Base-by-base conservation (phyloP, 768 basidiomycete genomes). In the Amyloporia xantha region DNA sequence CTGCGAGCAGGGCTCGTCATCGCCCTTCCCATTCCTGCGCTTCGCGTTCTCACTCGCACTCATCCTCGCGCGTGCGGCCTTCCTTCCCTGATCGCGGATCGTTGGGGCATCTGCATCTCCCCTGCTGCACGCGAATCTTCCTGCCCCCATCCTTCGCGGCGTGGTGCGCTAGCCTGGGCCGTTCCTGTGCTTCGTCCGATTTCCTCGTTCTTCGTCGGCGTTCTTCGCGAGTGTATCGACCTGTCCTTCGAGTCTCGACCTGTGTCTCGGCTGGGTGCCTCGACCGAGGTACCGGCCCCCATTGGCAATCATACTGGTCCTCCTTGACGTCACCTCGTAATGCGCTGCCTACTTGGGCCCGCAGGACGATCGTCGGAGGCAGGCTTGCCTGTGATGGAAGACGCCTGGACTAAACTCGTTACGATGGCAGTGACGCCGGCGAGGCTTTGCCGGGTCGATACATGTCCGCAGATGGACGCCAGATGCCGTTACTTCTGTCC, bases 61-160 rank as follows among this genome's bases (percentile, higher is more conserved):
- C 19, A 33, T 20, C 24, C 47, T 26, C 26, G 3, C 41, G 21
- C 50, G 3, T 19, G 15, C 44, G 19, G 17, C 21, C 19, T 44
- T 33, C 15, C 49, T 38, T 45, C 54, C 50, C 54, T 45, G 54
- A 54, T 52, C 54, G 41, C 49, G 26, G 54, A 55, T 55, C 41
- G 41, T 49, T 51, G 49, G 38, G 28, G 30, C 28, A 46, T 30
- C 24, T 21, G 36, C 33, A 42, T 41, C 24, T 15, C n/a, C 46
- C 23, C 33, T 43, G 15, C 41, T 21, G 46, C 30, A 38, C 46
- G 44, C 47, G 46, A 33, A 27, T 33, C 46, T 45, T 45, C 47
- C 41, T 44, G 28, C 52, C 33, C 33, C 20, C 38, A 39, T 21
- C 7, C 38, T 39, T 19, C 38, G 38, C 17, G 9, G 38, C 38